Evolutionary conservation across 2,329 filamentous ascomycete genomes (phyloP).

Genomic region (Rhynchosporium graminicola): DNA sequence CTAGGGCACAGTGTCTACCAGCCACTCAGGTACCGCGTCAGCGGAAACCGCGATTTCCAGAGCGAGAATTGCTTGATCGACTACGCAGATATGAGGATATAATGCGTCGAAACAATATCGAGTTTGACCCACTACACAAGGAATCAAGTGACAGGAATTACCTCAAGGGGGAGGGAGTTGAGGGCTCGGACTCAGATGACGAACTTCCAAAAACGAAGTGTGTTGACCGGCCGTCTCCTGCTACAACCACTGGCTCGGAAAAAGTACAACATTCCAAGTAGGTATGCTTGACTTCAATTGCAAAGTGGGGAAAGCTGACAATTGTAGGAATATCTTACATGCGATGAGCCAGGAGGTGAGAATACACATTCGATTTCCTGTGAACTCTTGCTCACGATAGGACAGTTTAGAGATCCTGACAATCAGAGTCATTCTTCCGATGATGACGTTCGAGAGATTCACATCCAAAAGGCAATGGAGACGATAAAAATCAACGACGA

Average conservation of each 20-base stretch:
- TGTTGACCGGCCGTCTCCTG: conserved; percentile 31
- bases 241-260: conserved; percentile 36
- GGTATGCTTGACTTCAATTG: conserved; percentile 1
- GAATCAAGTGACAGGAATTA: conserved; percentile 29
- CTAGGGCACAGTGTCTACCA: conserved; percentile 61
- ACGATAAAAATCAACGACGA: conserved; percentile 46
- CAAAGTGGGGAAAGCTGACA: conserved; percentile 27
- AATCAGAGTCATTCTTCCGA: conserved; percentile 40
- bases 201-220: conserved; percentile 30
- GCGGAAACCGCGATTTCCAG: conserved; percentile 52
- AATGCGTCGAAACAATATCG: conserved; percentile 35
- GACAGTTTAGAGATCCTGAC: conserved; percentile 37
- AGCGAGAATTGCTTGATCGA: conserved; percentile 37
- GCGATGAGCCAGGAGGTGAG: conserved; percentile 48
- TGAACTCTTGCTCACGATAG: conserved; percentile 23
- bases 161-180: conserved; percentile 15
- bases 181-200: conserved; percentile 34
- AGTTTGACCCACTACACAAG: conserved; percentile 36
- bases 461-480: conserved; percentile 39
- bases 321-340: conserved; percentile 48
- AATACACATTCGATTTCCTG: conserved; percentile 12
- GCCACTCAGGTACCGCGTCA: conserved; percentile 50
- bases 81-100: conserved; percentile 38
- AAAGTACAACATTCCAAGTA: conserved; percentile 40
- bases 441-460: conserved; percentile 42